Evolutionary conservation across 148 eudicot genomes (phyloP), one percentile per base, ranked within the genome.

Genomic region (Vaccinium macrocarpon): DNA sequence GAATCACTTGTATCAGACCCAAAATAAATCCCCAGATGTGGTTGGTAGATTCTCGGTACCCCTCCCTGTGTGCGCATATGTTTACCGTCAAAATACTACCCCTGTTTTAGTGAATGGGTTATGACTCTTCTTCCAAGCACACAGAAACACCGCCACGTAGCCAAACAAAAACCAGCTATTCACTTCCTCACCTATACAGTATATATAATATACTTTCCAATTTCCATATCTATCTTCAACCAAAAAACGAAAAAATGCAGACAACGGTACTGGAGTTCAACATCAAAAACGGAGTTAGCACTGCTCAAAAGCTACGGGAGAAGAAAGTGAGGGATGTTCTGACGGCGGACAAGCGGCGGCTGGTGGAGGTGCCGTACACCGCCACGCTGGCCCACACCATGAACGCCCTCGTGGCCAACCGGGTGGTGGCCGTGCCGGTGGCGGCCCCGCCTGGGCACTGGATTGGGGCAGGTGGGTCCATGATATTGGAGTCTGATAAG

Each of bases 381-480:
- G 98, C 99, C 16, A 86, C 96, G 2, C 82, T 95, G 48, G 93
- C 95, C 2, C 87, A 97, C 88, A 94, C 98, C 21, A 90, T 94
- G 87, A 95, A 97, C 85, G 82, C 92, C 15, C 87, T 97, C 27
- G 93, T 93, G 71, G 91, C 93, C 8, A 89, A 94, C 92, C 87
- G 86, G 38, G 93, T 97, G 6, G 92, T 91, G 92, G 98, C 98
- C 61, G 92, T 88, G 16, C 96, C 99, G 1, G 98, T 95, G 83
- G 98, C 99, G 25, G 98, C 99, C 1, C 99, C 98, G 8, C 98
- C 99, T 2, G 97, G 99, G 0, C 98, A 95, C 83, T 97, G 98
- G 97, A 97, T 97, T 0, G 99, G 99, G 1, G 96, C 98, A 0
- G 98, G 98, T n/a, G 97, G 99, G 21, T 97, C 99, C 0, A 97